Base-by-base conservation (phyloP, 192 early-diverging fungal species). In the Gigaspora rosea region DNA sequence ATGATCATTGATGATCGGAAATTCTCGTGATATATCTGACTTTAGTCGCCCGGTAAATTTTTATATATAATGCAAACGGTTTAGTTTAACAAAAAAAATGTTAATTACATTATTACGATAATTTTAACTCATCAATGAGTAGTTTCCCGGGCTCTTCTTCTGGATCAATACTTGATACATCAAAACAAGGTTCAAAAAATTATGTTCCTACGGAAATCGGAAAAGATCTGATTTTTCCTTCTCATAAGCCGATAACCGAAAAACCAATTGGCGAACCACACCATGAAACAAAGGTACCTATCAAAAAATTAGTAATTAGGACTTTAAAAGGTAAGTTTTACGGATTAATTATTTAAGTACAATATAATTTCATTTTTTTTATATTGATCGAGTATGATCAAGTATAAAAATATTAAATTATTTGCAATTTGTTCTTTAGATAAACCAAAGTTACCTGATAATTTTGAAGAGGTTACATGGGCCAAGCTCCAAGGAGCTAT, bases 401-500 rank as follows among this genome's bases (percentile, higher is more conserved):
- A 58, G 35, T 41, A 22, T 48, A 56, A 35, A 12, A 75, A 13
- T 48, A 52, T 32, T 32, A 36, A n/a, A n/a, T n/a, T 10, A n/a
- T 10, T 70, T 67, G 36, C 36, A 12, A n/a, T 27, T 62, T 8
- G 12, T 32, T 16, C 18, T 46, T 50, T 71, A 87, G 86, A 79
- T 36, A 89, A 84, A 73, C 87, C 87, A 9, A 75, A 80, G 32
- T 77, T 95, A 36, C 94, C 95, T 11, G 84, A 83, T 33, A 86
- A 88, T 57, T 96, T 89, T 80, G 88, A 92, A 63, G 77, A 83
- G 8, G 85, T 85, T 61, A 91, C 91, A 9, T 91, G 92, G 85
- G 77, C 75, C 33, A 84, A 88, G 20, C 86, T 96, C 8, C 84
- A 91, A 59, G 73, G 67, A 11, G 94, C 94, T 11, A 89, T 96